Conservation (phyloP, 768 basidiomycete species). For the Leccinum imitatum region DNA sequence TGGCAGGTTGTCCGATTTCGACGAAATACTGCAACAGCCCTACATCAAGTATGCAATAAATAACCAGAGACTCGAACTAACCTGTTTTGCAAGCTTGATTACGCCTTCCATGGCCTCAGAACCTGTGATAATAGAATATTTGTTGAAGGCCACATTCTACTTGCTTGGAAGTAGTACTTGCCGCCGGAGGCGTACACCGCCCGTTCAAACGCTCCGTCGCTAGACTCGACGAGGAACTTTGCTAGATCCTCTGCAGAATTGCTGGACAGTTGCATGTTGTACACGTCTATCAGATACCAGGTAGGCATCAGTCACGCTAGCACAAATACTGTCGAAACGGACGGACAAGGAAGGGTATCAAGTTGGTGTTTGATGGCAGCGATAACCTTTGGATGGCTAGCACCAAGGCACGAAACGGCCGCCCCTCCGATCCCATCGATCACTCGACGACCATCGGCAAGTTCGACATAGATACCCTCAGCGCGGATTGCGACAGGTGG, state of each 20-base stretch:
- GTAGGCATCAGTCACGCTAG: not conserved
- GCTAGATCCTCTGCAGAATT: constrained; percentile 82
- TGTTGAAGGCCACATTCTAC: not conserved
- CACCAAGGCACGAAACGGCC: constrained; percentile 78
- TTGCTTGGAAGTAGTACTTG: constrained; percentile 23
- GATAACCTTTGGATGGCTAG: constrained; percentile 67
- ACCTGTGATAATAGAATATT: constrained; percentile 41
- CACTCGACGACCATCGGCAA: constrained; percentile 66
- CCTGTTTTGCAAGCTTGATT: constrained; percentile 81
- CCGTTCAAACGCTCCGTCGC: constrained; percentile 72
- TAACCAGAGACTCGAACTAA: constrained; percentile 26
- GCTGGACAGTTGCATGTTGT: constrained; percentile 82
- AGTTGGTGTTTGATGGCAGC: constrained; percentile 78
- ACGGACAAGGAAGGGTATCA: constrained; percentile 78
- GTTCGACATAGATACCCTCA: constrained; percentile 68
- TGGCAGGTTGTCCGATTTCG: constrained; percentile 66
- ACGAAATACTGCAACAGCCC: constrained; percentile 54
- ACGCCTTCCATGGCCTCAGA: constrained; percentile 88
- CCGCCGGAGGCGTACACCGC: constrained; percentile 79
- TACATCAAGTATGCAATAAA: constrained; percentile 9
- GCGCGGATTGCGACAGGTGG: constrained; percentile 67
- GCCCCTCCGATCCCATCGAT: constrained; percentile 86
- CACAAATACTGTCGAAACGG: constrained; percentile 25
- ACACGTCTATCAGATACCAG: constrained; percentile 59
- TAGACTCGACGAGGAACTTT: constrained; percentile 56